Base-by-base conservation (phyloP, 805 yeast genomes). In the Starmerella etchellsii region DNA sequence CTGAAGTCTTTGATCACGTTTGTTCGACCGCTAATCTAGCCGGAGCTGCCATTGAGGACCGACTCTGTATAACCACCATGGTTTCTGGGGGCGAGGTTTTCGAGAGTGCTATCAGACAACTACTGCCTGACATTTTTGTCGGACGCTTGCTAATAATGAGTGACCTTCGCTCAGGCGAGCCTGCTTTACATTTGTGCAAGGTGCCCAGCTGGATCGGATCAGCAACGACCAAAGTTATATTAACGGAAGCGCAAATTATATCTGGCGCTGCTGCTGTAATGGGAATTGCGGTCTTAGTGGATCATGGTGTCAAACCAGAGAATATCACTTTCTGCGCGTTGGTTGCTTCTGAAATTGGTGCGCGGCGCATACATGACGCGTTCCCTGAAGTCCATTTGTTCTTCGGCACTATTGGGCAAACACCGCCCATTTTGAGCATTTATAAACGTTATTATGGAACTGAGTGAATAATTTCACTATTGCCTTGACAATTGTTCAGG, bases 31-130 rank as follows among this genome's bases (percentile, higher is more conserved):
- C 6, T 13, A 6, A 20, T 16, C 5, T 16, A 4, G 18, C 8
- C 21, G 14, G 8, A 9, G 18, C 7, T 14, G n/a, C 14, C n/a
- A 11, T 7, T 6, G 6, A 6, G 10, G 25, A 31, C 15, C 30
- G 69, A 11, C 63, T 81, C 9, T 65, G 80, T 23, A 91, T 91
- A 0, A 81, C 84, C 5, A 79, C 79, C 47, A 73, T 87, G 31
- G 78, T 87, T 24, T 69, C 95, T 48, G 85, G 95, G 0, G 98
- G 98, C 4, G 96, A 85, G 57, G 82, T 95, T 55, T 87, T 87
- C 54, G 77, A 81, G 73, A 72, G 70, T 24, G 78, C 95, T 0
- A 64, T 88, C 30, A 73, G 81, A 44, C 76, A 76, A 49, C 73
- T 87, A 0, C 66, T 84, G 21, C 88, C 95, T 1, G 83, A 77